Evolutionary conservation across 83 land plant genomes (phyloP), one percentile per base, ranked within the genome.

Genomic region (Diphasiastrum complanatum): DNA sequence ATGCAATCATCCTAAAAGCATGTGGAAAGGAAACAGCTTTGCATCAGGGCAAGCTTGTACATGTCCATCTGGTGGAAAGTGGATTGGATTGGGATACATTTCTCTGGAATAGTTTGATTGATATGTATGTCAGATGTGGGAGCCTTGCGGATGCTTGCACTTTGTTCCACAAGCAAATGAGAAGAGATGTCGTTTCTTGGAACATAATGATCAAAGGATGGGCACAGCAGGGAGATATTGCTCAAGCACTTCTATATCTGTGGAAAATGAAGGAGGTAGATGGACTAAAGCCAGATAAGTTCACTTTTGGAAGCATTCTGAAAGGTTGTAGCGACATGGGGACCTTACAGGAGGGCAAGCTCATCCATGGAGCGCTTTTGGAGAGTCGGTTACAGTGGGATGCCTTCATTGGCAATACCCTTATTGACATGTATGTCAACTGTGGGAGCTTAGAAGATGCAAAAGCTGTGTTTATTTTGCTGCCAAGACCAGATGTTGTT

Each of bases 391-490:
- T 43, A 27, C 25, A 41, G 23, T 30, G 34, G 25, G 55, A 59
- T 34, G 34, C 29, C 33, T 41, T 58, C 25, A 55, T 71, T 45
- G 46, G 14, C 28, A 41, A 41, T 66, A 34, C 85, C 37, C 69
- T 84, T 8, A 33, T 84, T 4, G 88, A 84, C 65, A 78, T 81
- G 88, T 74, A 84, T 70, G 79, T 78, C 18, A 84, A 81, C 40
- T 81, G 85, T 57, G 85, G 82, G 10, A 75, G 65, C 19, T 36
- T 78, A 67, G 1, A 16, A 45, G 32, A 43, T 27, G 60, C 72
- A 68, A 33, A 61, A 64, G 24, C 34, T 57, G 41, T 72, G 45
- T 77, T 73, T 47, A 28, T 23, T 6, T 32, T 45, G 29, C 72
- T 81, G 72, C 70, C 79, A n/a, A 33, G 40, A 8, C 45, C 58